Evolutionary conservation across 495 filamentous ascomycete genomes (phyloP).

Genomic region (Aspergillus baeticus): DNA sequence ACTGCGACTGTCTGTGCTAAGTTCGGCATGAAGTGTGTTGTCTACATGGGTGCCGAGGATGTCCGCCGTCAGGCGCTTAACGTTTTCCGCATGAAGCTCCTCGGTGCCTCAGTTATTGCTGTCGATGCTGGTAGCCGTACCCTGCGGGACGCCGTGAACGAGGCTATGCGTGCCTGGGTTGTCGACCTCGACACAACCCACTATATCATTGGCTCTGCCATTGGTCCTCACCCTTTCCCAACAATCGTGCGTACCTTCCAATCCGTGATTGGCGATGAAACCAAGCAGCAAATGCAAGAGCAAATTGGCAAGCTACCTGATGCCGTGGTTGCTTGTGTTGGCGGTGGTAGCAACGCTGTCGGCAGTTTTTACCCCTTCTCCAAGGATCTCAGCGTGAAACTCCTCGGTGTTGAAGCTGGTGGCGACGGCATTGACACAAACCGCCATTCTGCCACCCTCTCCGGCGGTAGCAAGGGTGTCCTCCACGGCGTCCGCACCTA

Average conservation of each 20-base stretch:
- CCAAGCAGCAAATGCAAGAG: slow-evolving; percentile 81
- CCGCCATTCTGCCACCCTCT: slow-evolving; percentile 86
- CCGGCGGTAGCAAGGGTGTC: slow-evolving; percentile 85
- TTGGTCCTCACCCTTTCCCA: slow-evolving; percentile 93
- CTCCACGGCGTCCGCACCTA: slow-evolving; percentile 96
- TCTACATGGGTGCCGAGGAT: slow-evolving; percentile 96
- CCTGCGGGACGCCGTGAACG: slow-evolving; percentile 93
- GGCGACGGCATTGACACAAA: slow-evolving; percentile 88
- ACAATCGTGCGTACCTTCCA: slow-evolving; percentile 97
- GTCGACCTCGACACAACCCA: slow-evolving; percentile 84
- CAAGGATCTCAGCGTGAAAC: slow-evolving; percentile 77
- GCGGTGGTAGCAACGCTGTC: slow-evolving; percentile 85
- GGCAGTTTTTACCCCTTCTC: slow-evolving; percentile 98
- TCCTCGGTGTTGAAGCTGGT: slow-evolving; percentile 94
- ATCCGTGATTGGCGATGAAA: slow-evolving; percentile 88
- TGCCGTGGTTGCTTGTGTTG: slow-evolving; percentile 93
- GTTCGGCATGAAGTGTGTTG: slow-evolving; percentile 92
- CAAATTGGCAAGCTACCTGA: slow-evolving; percentile 86
- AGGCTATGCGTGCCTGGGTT: slow-evolving; percentile 87
- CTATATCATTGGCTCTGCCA: slow-evolving; percentile 94
- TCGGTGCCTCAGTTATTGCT: slow-evolving; percentile 82
- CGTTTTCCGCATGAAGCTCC: slow-evolving; percentile 94
- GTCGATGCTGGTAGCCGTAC: slow-evolving; percentile 85
- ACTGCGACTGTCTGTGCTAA: slow-evolving; percentile 95
- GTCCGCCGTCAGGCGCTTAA: slow-evolving; percentile 91